Evolutionary conservation across 2,329 filamentous ascomycete species (phyloP), one percentile per base, ranked within the genome.

Genomic region (Epichloe uncinata): DNA sequence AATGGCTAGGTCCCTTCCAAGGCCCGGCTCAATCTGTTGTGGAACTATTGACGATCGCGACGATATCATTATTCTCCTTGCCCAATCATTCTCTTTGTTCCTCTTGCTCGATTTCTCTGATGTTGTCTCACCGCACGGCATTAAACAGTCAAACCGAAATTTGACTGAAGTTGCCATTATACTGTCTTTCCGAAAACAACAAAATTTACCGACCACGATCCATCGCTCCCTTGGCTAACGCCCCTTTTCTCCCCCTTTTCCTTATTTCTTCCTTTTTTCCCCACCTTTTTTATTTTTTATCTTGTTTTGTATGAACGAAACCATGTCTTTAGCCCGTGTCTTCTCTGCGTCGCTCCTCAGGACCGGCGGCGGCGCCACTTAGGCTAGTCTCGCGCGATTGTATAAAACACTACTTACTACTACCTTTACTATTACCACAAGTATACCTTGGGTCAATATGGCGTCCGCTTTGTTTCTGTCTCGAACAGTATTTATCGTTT

Each of bases 11-110:
- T n/a, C 22, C 42, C 15, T 34, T 13, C 9, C 18, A 38, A 6
- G 20, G 41, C 30, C 38, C 11, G 36, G 16, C 34, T 46, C 36
- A 41, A 41, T 30, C 37, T 42, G 18, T 20, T 33, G 36, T 33
- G 20, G 42, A 38, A 38, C 13, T 9, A 45, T 45, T 51, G 50
- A 51, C 37, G 50, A 51, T 40, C 34, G 43, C 45, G 18, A 51
- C 36, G 50, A 51, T 35, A 42, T 48, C 30, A 46, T 35, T 33
- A 42, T 45, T 30, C 41, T 50, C 16, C 34, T 22, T 38, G 16
- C 16, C 38, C 12, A 34, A 22, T 33, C 18, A 30, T 9, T 40
- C 20, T 8, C 40, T 40, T 40, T 15, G 18, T 42, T 43, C 36
- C 36, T n/a, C 45, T 40, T 15, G 13, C 22, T 41, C 18, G 41